Evolutionary conservation across 495 filamentous ascomycete species (phyloP), one percentile per base, ranked within the genome.

Genomic region (Thermochaetoides thermophila): DNA sequence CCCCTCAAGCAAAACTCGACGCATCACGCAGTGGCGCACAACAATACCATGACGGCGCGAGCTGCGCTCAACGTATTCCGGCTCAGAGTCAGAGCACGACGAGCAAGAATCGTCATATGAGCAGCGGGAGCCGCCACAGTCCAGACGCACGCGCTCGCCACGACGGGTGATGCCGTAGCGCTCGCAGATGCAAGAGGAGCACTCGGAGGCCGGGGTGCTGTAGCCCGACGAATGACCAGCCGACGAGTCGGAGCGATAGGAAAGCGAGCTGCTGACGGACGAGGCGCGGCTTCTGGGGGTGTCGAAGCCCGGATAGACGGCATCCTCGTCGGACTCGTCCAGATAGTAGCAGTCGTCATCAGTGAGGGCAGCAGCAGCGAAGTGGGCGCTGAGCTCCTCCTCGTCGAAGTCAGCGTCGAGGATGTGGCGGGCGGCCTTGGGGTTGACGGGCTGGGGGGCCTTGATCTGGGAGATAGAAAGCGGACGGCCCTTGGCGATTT

Each of bases 111-210:
- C 69, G 38, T 68, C 66, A 61, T 80, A 86, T 38, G 80, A 79
- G 56, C 85, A 94, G 50, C 84, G 75, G 38, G 71, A 62, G 40
- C 85, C 85, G 27, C 84, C 84, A 46, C 85, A 94, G 69, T 94
- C 85, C 40, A 94, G 73, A 71, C 84, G 89, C 71, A 94, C 78
- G 36, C 84, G 72, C 52, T 85, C 78, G 39, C 85, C 85, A 61
- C 75, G 74, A 60, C 84, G 81, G 37, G 85, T 95, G 66, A 95
- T 91, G 35, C 85, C 85, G 64, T 89, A 95, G 64, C 85, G 83
- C 47, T 95, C 81, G 59, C 85, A 94, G 38, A 73, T 78, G 69
- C 85, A 95, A 52, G 56, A 56, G 42, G 57, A 54, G 55, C 55
- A 63, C 51, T 61, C 59, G 8, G 62, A 64, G 36, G 60, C 50